Evolutionary conservation across 257 asterid genomes (phyloP).

Genomic region (Mentha longifolia): DNA sequence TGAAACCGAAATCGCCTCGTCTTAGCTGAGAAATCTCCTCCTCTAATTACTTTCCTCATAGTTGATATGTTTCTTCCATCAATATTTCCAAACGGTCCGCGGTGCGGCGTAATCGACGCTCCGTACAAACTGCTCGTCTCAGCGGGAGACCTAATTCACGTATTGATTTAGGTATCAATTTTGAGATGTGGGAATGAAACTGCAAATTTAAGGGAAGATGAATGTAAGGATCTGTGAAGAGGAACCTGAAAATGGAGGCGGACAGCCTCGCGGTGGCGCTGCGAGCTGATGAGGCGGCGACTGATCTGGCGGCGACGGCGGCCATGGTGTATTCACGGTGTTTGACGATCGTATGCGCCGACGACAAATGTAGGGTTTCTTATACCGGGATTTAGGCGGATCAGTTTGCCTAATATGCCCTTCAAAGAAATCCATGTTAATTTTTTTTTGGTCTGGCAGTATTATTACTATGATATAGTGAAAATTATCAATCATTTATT

Average conservation of each 20-base stretch:
- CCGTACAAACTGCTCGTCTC: slow-evolving; percentile 10
- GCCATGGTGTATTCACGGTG: slow-evolving; percentile 20
- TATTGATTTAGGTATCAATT: not conserved
- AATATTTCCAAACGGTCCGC: not conserved
- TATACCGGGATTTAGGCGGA: slow-evolving; percentile 4
- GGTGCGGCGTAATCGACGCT: slow-evolving; percentile 5
- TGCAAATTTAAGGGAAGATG: not conserved
- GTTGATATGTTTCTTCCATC: slow-evolving; percentile 21
- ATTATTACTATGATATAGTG: too few relatives aligned
- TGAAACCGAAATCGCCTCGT: slow-evolving; percentile 31
- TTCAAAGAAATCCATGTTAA: too few relatives aligned
- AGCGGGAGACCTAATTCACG: slow-evolving; percentile 26
- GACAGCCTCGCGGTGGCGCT: slow-evolving; percentile 16
- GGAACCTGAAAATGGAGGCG: slow-evolving; percentile 29
- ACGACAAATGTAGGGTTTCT: slow-evolving; percentile 12
- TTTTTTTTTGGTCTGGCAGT: too few relatives aligned
- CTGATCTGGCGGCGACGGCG: slow-evolving; percentile 34
- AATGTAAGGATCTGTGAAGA: not conserved
- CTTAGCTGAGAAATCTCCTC: slow-evolving; percentile 1
- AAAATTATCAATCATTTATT: too few relatives aligned
- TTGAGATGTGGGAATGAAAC: not conserved
- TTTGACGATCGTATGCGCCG: not conserved
- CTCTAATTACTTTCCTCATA: not conserved
- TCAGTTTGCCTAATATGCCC: not conserved
- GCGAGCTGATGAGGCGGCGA: slow-evolving; percentile 28